Evolutionary conservation across 225 moss, liverwort and hornwort genomes (phyloP), one percentile per base, ranked within the genome.

Genomic region (Pseudoscleropodium purum): DNA sequence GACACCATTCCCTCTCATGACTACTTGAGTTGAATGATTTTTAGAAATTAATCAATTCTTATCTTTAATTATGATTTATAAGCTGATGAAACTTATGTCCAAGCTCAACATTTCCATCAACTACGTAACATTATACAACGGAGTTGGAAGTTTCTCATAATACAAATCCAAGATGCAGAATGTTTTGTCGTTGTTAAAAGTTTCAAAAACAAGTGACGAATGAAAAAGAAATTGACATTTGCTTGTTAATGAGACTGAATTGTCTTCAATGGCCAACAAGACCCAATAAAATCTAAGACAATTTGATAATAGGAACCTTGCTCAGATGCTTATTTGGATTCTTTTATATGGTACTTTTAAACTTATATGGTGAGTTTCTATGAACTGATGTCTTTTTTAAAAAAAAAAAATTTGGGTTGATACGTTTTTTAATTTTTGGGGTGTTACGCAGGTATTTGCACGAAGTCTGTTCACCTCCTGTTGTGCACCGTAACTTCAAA

Each of bases 381-480:
- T 62, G 62, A 82, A 13, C 20, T 23, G 23, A 41, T 63, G 24
- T 24, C 45, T 33, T 17, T 30, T 41, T 41, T 23, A 4, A 45
- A 45, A 45, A 45, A 6, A 45, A 45, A 45, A 45, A 19, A 7
- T 61, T 59, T 30, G 41, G 41, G 30, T 59, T 39, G 18, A 4
- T n/a, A n/a, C 18, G 18, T 14, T n/a, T 29, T 79, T 59, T 3
- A 18, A 29, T 80, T 60, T 60, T 39, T 52, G 17, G 18, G 15
- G 37, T 10, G 36, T 7, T 37, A 14, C 87, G 64, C 89, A 96
- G 96, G 90, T 95, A 96, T 80, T 89, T 96, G 89, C 95, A 95
- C 81, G 96, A 96, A 87, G 95, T 95, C 9, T 95, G 95, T 76
- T 90, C 93, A 34, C 96, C 95, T n/a, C 91, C 96, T n/a, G 92